Evolutionary conservation across 345 rosid genomes (phyloP).

Genomic region (Citrus maxima): DNA sequence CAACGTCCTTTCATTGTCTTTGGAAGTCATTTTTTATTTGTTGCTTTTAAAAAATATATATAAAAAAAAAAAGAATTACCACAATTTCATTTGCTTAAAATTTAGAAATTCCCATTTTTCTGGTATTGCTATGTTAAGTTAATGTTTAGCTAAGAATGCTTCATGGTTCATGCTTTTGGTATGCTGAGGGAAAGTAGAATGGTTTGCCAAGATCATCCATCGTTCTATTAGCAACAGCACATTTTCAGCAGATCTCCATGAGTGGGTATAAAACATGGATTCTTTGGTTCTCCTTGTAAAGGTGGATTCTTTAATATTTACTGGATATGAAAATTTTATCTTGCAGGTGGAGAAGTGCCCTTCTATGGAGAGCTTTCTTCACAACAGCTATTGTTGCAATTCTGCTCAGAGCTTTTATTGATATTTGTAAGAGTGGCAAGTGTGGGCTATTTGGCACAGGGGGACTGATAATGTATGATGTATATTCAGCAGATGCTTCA

Average conservation of each 20-base stretch:
- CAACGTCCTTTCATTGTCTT: conserved; percentile 7
- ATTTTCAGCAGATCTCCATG: neutral
- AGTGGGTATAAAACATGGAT: neutral
- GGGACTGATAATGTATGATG: conserved; percentile 88
- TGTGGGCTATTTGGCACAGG: conserved; percentile 95
- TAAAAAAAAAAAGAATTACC: no score
- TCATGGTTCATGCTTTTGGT: neutral
- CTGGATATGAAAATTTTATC: neutral
- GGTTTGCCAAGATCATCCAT: neutral
- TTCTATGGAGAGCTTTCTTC: conserved; percentile 90
- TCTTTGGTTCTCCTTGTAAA: neutral
- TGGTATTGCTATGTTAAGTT: neutral
- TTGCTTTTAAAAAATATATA: neutral
- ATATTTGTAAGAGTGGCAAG: conserved; percentile 73
- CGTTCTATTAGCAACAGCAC: neutral
- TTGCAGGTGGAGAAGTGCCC: conserved; percentile 89
- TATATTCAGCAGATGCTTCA: conserved; percentile 55
- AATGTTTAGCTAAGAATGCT: neutral
- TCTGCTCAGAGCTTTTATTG: conserved; percentile 81
- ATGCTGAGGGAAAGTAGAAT: neutral
- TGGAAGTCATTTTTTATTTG: neutral
- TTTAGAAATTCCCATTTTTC: neutral
- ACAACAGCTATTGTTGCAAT: conserved; percentile 86
- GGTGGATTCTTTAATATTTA: neutral
- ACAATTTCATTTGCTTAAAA: neutral